Evolutionary conservation across 179 eudicot genomes (phyloP).

Genomic region (Silene noctiflora): DNA sequence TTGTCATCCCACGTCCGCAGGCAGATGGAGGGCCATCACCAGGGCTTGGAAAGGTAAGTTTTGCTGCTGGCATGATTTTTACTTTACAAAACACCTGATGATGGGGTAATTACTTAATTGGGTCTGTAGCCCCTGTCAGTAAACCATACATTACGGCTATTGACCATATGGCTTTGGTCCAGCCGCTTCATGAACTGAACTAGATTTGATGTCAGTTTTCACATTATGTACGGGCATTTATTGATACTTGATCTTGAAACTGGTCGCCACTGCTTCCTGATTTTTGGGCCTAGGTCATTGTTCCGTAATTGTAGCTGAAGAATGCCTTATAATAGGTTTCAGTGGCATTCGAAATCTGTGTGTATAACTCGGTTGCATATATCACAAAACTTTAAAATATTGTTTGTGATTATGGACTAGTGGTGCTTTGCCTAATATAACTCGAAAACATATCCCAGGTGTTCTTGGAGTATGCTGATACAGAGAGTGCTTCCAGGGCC

Average conservation of each 20-base stretch:
- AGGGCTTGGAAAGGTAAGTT: constrained; percentile 88
- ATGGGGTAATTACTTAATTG: not conserved
- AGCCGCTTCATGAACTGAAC: not conserved
- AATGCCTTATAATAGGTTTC: not conserved
- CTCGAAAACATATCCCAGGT: constrained; percentile 42
- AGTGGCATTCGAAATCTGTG: not conserved
- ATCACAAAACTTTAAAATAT: no score
- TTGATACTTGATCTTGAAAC: not conserved
- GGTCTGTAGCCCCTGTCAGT: not conserved
- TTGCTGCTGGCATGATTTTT: not conserved
- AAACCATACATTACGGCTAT: not conserved
- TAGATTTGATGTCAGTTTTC: not conserved
- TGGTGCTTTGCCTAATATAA: not conserved
- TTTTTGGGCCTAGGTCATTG: no score
- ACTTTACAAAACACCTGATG: not conserved
- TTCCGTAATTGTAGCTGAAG: not conserved
- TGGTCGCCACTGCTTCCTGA: not conserved
- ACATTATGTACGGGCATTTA: not conserved
- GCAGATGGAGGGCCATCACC: constrained; percentile 65
- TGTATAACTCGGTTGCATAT: no score
- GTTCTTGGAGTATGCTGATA: constrained; percentile 76
- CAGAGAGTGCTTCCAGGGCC: constrained; percentile 67
- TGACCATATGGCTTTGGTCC: not conserved
- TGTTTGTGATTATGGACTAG: not conserved
- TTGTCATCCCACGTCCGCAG: constrained; percentile 80